Percentiles rank a stretch among this genome's conserved stretches.
phyloP scores from a whole-genome alignment of 371 early-diverging fungal genomes.

The Actinomucor elegans region DNA sequence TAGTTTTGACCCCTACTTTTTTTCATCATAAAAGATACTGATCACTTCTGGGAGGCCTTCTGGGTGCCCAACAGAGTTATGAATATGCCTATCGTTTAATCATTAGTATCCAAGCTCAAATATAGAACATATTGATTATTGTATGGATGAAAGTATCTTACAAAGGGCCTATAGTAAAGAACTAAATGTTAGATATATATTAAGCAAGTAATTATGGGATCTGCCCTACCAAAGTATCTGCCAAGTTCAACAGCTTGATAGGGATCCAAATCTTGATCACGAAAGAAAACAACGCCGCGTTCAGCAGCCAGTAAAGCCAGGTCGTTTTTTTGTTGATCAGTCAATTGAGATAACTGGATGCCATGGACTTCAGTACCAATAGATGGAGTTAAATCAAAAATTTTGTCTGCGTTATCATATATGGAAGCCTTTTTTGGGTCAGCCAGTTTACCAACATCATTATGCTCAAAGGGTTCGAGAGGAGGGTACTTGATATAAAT shows the following conservation, averaged over 20 bases:
- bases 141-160: neutral
- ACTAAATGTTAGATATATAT: no score
- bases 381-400: constrained; percentile 52
- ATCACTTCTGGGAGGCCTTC: constrained; percentile 16
- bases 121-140: no score
- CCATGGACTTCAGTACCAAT: constrained; percentile 63
- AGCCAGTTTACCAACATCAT: constrained; percentile 35
- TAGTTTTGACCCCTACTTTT: neutral
- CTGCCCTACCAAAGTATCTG: constrained; percentile 47
- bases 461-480: constrained; percentile 23
- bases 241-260: constrained; percentile 54
- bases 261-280: constrained; percentile 54
- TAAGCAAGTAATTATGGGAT: no score
- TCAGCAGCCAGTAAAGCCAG: constrained; percentile 57
- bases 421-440: constrained; percentile 59
- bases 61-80: constrained; percentile 8
- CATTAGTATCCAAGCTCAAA: no score
- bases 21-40: constrained; percentile 11
- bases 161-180: no score
- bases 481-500: constrained; percentile 12
- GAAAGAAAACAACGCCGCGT: constrained; percentile 65
- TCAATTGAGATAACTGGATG: constrained; percentile 46
- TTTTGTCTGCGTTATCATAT: constrained; percentile 45
- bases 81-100: constrained; percentile 11
- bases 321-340: constrained; percentile 55